A percentile compares a stretch with the other conserved stretches of the same genome.
Evolutionary conservation across 2,329 filamentous ascomycete species (phyloP).

Genomic region (Aureobasidium sp.): DNA sequence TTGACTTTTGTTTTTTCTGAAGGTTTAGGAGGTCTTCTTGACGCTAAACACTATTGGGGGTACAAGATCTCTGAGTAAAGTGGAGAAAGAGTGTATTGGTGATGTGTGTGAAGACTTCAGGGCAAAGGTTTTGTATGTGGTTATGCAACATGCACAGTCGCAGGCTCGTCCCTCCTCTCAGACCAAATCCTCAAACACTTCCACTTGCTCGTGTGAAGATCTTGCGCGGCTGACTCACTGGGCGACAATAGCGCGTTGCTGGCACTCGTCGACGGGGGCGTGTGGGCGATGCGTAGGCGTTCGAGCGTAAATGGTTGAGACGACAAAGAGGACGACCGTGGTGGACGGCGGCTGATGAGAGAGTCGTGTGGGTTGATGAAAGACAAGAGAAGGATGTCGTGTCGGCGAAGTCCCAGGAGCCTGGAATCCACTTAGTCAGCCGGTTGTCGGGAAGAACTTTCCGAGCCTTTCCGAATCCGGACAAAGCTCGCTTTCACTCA

Average conservation of each 20-base stretch:
- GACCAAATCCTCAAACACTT: conserved; percentile 9
- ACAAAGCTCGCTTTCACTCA: background rate
- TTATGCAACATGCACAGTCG: conserved; percentile 1
- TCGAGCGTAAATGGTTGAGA: background rate
- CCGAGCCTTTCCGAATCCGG: background rate
- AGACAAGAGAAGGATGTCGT: conserved; percentile 6
- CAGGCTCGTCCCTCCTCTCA: conserved; percentile 10
- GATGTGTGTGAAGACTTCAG: conserved; percentile 5
- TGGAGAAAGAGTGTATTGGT: conserved; percentile 9
- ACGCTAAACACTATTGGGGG: conserved; percentile 10
- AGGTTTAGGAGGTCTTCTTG: conserved; percentile 9
- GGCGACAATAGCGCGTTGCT: conserved; percentile 2
- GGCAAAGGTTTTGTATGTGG: conserved; percentile 8
- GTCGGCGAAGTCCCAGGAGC: conserved; percentile 1
- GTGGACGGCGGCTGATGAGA: background rate
- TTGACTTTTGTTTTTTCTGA: conserved; percentile 6
- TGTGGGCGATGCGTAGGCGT: background rate
- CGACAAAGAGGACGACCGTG: background rate
- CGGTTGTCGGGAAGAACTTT: conserved; percentile 1
- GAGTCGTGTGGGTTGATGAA: background rate
- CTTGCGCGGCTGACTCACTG: conserved; percentile 11
- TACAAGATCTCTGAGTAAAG: conserved; percentile 9
- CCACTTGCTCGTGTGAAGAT: conserved; percentile 12
- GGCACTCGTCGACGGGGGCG: background rate
- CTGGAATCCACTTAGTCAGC: conserved; percentile 2